phyloP scores from a whole-genome alignment of 148 eudicot genomes.

The Silene conica region DNA sequence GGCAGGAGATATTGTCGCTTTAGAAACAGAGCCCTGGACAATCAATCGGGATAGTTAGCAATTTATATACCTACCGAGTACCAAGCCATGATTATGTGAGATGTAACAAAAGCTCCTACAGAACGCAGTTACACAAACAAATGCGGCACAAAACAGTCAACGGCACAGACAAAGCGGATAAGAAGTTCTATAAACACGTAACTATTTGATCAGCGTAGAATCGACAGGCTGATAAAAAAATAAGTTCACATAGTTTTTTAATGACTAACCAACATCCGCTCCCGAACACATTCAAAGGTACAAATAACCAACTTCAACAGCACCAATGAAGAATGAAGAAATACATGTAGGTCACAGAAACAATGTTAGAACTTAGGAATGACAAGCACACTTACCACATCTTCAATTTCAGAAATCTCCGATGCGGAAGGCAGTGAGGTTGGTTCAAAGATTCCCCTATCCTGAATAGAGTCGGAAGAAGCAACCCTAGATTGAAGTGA shows the following conservation, averaged over 20 bases:
- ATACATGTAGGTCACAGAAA: background rate
- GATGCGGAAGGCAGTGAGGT: slow-evolving; percentile 58
- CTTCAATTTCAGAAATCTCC: slow-evolving; percentile 89
- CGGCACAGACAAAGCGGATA: background rate
- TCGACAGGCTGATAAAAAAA: background rate
- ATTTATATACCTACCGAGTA: slow-evolving; percentile 2
- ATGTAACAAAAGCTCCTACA: slow-evolving; percentile 3
- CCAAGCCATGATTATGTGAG: background rate
- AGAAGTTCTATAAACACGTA: background rate
- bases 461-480: slow-evolving; percentile 46
- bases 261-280: background rate
- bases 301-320: background rate
- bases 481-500: slow-evolving; percentile 39
- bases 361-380: background rate
- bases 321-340: slow-evolving; percentile 8
- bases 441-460: slow-evolving; percentile 59
- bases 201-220: background rate
- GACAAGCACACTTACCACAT: slow-evolving; percentile 47
- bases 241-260: background rate
- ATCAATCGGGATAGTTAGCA: slow-evolving; percentile 12
- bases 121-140: slow-evolving; percentile 1
- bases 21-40: slow-evolving; percentile 62
- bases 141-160: background rate
- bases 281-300: background rate
- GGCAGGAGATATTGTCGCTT: slow-evolving; percentile 47